Evolutionary conservation across 2,329 filamentous ascomycete genomes (phyloP), one percentile per base, ranked within the genome.

Genomic region (Aspergillus sp.): DNA sequence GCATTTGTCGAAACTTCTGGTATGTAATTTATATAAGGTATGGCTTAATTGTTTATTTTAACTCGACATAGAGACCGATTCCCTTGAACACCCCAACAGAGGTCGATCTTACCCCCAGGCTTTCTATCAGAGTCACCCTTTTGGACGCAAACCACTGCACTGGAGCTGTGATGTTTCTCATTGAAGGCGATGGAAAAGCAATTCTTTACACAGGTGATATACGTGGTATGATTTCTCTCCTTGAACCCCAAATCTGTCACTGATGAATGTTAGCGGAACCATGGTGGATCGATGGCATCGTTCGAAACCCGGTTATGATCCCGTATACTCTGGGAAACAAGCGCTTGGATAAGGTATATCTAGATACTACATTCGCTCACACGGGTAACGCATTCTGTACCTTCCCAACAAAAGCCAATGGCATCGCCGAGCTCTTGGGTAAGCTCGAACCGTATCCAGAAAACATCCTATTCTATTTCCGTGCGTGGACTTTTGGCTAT

Each of bases 111-210:
- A 81, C 80, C 1, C 90, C 88, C 0, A 84, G 84, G 1, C 82
- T 83, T 47, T 77, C 76, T n/a, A 85, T 97, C 22, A 85, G 87
- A 47, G 90, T 96, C 17, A 97, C 92, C 0, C 79, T 97, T 0
- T 84, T 97, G 51, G 89, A 96, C 76, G 92, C 93, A 1, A 97
- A 98, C 66, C 93, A 97, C 70, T 98, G 93, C 66, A 83, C 89
- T 0, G 93, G 93, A 0, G 87, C 91, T 17, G 91, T 95, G 17
- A 96, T 96, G 91, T 97, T 97, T 68, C 78, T 97, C 17, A 89
- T 97, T 26, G 90, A 97, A 74, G 86, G 85, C 2, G 74, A 84
- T 53, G 81, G 80, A 0, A 90, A 86, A 59, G 87, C 91, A 0
- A 81, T 96, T 2, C 77, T 97, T 0, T 98, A 97, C 68, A 96